Base-by-base conservation (phyloP, 495 filamentous ascomycete species). In the Saxophila tyrrhenica region DNA sequence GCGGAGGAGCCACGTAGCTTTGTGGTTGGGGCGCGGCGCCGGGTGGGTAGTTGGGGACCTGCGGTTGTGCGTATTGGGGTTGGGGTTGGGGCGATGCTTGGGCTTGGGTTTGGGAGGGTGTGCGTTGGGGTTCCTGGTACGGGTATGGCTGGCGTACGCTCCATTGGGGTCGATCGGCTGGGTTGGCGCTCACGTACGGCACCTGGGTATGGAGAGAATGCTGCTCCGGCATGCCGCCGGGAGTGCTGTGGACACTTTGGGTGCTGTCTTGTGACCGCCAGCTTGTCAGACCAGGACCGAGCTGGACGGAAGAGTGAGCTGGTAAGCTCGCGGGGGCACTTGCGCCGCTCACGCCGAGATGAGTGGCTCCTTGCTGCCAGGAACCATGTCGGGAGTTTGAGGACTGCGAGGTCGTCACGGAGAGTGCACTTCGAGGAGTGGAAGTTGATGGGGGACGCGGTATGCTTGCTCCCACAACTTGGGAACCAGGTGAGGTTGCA, bases 231-330 rank as follows among this genome's bases (percentile, higher is more conserved):
- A 24, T 2, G 17, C 8, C 16, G 32, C 22, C 20, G 38, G 39
- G 5, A 48, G 7, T 50, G 46, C 45, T n/a, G 35, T 23, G 44
- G 29, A 49, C 44, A 20, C 39, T 25, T n/a, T 60, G 57, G 2
- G 45, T 39, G 32, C 39, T 39, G 13, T 61, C 58, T 23, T 61
- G 58, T 23, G 58, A 51, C 35, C 58, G 25, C 58, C 58, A 61
- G 1, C 39, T 22, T 11, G 58, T 50, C n/a, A 61, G 41, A 20
- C 25, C 21, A 8, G n/a, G 11, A 25, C 35, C 19, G 23, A 43
- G 7, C 2, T 11, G 38, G 11, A 48, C 19, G 2, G 50, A 19
- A 16, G 9, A 35, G 9, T 19, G 10, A 22, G 35, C 47, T 2
- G 49, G 38, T 7, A 57, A 41, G 15, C 45, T 19, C 5, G 39